These are phyloP conservation scores for Viola pubescens DNA, from an alignment of 441 rosid genomes.

Conservation along the genomic window DNA sequence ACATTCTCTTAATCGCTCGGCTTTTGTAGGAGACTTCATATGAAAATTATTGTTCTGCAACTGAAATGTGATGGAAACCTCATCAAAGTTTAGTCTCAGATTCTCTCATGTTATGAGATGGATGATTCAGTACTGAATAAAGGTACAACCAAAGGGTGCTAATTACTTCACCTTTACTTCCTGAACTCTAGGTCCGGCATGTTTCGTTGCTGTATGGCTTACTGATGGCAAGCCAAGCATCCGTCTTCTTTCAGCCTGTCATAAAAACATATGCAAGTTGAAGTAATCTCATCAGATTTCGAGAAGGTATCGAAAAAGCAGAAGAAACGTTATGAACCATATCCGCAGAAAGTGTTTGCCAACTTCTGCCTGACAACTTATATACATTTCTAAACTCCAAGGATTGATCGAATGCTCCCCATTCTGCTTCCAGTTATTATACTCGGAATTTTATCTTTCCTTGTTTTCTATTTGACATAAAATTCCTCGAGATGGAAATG, in stretches of 20 bases:
- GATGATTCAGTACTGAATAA: not conserved
- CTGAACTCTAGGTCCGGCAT: slow-evolving; percentile 18
- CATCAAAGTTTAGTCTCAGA: not conserved
- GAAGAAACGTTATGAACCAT: not conserved
- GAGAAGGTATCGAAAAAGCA: not conserved
- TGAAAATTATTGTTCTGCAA: slow-evolving; percentile 21
- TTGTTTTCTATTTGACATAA: not conserved
- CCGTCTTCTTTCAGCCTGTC: slow-evolving; percentile 53
- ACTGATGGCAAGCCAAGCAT: slow-evolving; percentile 36
- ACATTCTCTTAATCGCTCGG: slow-evolving; percentile 54
- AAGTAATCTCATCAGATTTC: not conserved
- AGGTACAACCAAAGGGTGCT: not conserved
- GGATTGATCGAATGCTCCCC: not conserved
- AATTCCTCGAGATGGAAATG: not conserved
- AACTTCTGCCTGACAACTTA: too few species aligned
- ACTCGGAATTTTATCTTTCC: not conserved
- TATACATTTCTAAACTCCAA: too few species aligned
- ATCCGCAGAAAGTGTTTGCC: not conserved
- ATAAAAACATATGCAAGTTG: slow-evolving; percentile 5
- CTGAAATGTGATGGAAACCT: slow-evolving; percentile 9
- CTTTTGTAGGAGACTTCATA: slow-evolving; percentile 22
- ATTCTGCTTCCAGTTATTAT: slow-evolving; percentile 1
- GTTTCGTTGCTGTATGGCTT: slow-evolving; percentile 18
- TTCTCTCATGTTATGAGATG: not conserved
- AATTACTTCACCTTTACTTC: slow-evolving; percentile 32